phyloP scores from a whole-genome alignment of 1,284 basidiomycete species.

The Papiliotrema flavescens region DNA sequence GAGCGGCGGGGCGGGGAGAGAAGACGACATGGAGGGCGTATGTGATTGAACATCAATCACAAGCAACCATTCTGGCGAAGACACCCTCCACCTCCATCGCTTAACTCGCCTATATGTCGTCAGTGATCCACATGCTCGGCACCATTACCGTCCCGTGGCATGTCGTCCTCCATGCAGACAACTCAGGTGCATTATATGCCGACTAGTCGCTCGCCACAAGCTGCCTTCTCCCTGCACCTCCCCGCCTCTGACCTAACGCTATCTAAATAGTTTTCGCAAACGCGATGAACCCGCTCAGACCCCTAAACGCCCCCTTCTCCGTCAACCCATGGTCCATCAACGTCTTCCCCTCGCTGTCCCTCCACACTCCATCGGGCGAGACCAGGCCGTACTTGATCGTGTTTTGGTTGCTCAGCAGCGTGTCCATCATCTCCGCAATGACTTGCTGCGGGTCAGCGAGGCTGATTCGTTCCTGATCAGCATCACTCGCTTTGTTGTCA shows the following conservation, averaged over 20 bases:
- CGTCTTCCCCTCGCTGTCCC: constrained; percentile 57
- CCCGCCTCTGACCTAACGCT: background rate
- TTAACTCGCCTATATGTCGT: no score
- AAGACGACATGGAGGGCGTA: no score
- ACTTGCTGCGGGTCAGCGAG: constrained; percentile 46
- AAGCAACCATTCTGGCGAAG: no score
- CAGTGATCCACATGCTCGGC: no score
- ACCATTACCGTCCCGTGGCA: no score
- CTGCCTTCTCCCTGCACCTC: no score
- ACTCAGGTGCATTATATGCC: background rate
- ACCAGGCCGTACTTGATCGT: constrained; percentile 65
- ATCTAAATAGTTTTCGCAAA: constrained; percentile 18
- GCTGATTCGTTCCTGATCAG: background rate
- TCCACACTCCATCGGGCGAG: constrained; percentile 63
- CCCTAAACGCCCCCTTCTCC: constrained; percentile 38
- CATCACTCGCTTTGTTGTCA: constrained; percentile 52
- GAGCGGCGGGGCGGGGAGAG: background rate
- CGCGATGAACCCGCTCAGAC: constrained; percentile 23
- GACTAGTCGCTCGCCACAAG: no score
- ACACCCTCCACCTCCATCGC: no score
- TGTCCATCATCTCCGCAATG: constrained; percentile 62
- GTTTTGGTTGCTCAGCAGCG: constrained; percentile 65
- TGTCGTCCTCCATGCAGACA: no score
- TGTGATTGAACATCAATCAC: no score
- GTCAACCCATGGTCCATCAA: constrained; percentile 46